These are phyloP conservation scores for Pelargonium nanum DNA, from an alignment of 345 rosid species.

Conservation along the genomic window DNA sequence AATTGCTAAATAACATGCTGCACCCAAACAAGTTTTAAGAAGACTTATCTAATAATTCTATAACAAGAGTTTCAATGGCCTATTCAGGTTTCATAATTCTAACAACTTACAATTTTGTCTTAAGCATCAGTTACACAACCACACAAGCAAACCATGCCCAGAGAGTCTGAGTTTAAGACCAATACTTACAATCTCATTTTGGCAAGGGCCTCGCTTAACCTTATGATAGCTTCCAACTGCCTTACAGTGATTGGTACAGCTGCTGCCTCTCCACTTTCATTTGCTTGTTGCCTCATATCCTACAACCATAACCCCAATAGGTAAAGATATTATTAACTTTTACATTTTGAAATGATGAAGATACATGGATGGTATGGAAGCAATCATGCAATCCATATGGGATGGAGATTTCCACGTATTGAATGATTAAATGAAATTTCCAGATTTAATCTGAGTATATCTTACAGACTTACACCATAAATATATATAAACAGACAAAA, in stretches of 20 bases:
- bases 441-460: too few relatives aligned
- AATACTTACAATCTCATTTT: slow-evolving; percentile 84
- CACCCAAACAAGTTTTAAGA: background rate
- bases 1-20: too few relatives aligned
- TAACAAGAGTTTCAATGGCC: background rate
- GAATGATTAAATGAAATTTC: too few relatives aligned
- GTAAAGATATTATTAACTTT: too few relatives aligned
- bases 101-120: background rate
- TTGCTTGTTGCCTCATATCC: slow-evolving; percentile 93
- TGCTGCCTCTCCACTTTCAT: slow-evolving; percentile 87
- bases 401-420: background rate
- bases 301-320: slow-evolving; percentile 15
- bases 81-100: background rate
- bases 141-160: background rate
- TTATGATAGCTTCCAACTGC: slow-evolving; percentile 86
- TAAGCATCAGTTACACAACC: too few relatives aligned
- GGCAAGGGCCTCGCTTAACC: slow-evolving; percentile 89
- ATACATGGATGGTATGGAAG: background rate
- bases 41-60: background rate
- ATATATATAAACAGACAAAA: too few relatives aligned
- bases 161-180: slow-evolving; percentile 2
- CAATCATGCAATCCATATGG: background rate
- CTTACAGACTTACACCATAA: too few relatives aligned
- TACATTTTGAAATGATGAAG: too few relatives aligned
- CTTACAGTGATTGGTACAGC: slow-evolving; percentile 86